Evolutionary conservation across 139 green algal genomes (phyloP), one percentile per base, ranked within the genome.

Genomic region (Chlorella sp.): DNA sequence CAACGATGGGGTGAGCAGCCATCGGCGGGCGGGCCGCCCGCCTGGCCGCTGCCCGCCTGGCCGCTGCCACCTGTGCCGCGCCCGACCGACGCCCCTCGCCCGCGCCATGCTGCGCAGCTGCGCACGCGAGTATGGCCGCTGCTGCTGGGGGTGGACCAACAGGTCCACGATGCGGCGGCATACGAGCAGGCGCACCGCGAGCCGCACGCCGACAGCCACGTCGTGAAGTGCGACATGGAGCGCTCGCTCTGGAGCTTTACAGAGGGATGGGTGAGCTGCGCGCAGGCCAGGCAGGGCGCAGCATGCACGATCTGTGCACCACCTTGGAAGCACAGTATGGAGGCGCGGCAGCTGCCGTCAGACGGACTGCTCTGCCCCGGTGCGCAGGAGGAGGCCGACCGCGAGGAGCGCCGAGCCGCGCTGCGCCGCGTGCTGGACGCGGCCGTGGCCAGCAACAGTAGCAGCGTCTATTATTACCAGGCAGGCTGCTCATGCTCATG

Each of bases 171-270:
- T 25, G 36, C 53, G 14, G 51, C 36, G 12, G 29, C 33, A 8
- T 35, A 29, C 6, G 4, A 55, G 8, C 43, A 70, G 8, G 14
- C 59, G n/a, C 42, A 81, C 23, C 25, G 67, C 3, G 77, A 81
- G 48, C 41, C 71, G 0, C 89, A 94, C 72, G 75, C 81, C 21
- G 90, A 93, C 84, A 71, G 41, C 35, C 53, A 60, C 0, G 87
- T 91, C 1, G 87, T 95, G 43, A 55, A 83, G 21, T 81, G 82
- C 27, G 92, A 97, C 75, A 87, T 97, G 53, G 85, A 84, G 31
- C 76, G 92, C 21, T 96, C 93, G 35, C 70, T 97, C 62, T 94
- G 88, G 86, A 74, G 67, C 12, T 93, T 87, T 67, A 92, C 89
- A 23, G 73, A 84, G 68, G 85, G 79, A 76, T 79, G n/a, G 77